Base-by-base conservation (phyloP, 192 early-diverging fungal genomes). In the Chytriomyces sp. region DNA sequence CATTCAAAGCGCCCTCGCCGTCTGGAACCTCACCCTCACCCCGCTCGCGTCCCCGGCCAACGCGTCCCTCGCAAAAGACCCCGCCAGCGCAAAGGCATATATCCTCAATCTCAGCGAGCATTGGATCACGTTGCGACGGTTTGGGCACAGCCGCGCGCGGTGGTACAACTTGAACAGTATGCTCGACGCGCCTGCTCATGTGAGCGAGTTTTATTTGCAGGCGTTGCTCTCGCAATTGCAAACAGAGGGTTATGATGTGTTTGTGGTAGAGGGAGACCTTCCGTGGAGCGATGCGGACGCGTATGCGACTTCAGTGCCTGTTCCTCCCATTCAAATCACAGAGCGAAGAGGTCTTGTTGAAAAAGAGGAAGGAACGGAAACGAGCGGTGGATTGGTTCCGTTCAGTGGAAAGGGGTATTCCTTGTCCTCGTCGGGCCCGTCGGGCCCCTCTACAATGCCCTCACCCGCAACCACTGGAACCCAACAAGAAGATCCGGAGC, bases 141-240 rank as follows among this genome's bases (percentile, higher is more conserved):
- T 93, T 79, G 88, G 88, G 0, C 74, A 80, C 7, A 82, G 81
- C 2, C 72, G 85, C 5, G 78, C 80, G n/a, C 80, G 90, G 28
- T 93, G 89, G 89, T 91, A 91, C 76, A 93, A 93, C 61, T 75
- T 93, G 41, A 90, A 93, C 69, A 86, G 83, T 3, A 73, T 85
- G 33, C 81, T 78, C 55, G 12, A 66, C 10, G 72, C 57, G 4
- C 88, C 91, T 6, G 70, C 72, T 8, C 81, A 89, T 64, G 78
- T 93, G 34, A 89, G 87, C 39, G 87, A 91, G 31, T 92, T 86
- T 3, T 93, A 88, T 72, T 68, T 93, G 59, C 72, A 55, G 31
- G 60, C 83, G 40, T 71, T 82, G 5, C 74, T 86, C 17, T 64
- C 74, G 8, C 78, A 83, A 60, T 54, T 86, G 3, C 30, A 79